These are phyloP conservation scores for Hirsutella minnesotensis DNA, from an alignment of 2,329 filamentous ascomycete genomes.

Conservation along the genomic window DNA sequence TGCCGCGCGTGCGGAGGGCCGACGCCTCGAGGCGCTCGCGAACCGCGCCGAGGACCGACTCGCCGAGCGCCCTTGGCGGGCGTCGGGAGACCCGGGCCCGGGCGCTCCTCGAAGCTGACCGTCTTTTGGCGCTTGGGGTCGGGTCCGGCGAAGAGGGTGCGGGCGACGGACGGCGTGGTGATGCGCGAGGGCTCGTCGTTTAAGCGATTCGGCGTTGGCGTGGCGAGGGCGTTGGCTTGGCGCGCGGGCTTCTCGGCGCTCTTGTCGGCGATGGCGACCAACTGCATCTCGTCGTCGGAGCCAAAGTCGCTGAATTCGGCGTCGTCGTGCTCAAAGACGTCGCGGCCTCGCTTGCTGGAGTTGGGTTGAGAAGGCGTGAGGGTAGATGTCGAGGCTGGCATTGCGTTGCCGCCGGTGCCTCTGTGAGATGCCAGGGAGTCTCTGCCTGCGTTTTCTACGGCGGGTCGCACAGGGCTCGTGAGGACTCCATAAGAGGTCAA, in stretches of 20 bases:
- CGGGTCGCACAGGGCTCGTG: slow-evolving; percentile 10
- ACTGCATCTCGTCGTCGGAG: slow-evolving; percentile 26
- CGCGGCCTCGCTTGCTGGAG: slow-evolving; percentile 17
- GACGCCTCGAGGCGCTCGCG: slow-evolving; percentile 38
- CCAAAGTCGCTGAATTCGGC: slow-evolving; percentile 21
- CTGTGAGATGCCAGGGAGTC: neutral
- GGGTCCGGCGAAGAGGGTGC: slow-evolving; percentile 21
- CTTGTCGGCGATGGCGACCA: slow-evolving; percentile 22
- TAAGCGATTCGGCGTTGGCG: slow-evolving; percentile 3
- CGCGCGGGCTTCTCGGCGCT: slow-evolving; percentile 16
- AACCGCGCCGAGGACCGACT: slow-evolving; percentile 24
- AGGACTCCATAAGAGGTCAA: slow-evolving; percentile 18
- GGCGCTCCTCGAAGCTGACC: slow-evolving; percentile 17
- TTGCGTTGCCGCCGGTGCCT: neutral
- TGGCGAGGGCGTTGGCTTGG: slow-evolving; percentile 9
- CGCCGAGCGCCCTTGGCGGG: slow-evolving; percentile 20
- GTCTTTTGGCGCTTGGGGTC: slow-evolving; percentile 19
- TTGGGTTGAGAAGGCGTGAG: slow-evolving; percentile 3
- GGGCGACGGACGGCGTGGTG: slow-evolving; percentile 23
- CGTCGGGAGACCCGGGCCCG: slow-evolving; percentile 2
- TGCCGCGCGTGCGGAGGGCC: slow-evolving; percentile 45
- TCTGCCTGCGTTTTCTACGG: slow-evolving; percentile 1
- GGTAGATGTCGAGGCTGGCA: neutral
- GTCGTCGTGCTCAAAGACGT: slow-evolving; percentile 6
- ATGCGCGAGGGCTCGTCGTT: slow-evolving; percentile 9